These are phyloP conservation scores for Apiospora malaysiana DNA, from an alignment of 2,329 filamentous ascomycete species.

Conservation along the genomic window DNA sequence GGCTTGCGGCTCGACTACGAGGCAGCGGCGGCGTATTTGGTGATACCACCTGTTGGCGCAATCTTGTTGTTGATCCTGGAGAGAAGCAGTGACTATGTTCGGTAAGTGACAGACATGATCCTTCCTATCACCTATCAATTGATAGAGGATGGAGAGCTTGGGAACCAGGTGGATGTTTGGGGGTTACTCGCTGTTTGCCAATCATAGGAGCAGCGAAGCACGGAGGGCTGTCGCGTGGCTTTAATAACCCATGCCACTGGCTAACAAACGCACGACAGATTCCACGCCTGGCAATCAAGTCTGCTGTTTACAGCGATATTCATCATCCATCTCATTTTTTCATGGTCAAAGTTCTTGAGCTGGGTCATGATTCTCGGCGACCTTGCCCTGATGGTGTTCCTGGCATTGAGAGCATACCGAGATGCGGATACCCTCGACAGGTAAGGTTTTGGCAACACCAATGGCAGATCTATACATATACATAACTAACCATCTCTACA, in stretches of 20 bases:
- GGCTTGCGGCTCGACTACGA: constrained; percentile 88
- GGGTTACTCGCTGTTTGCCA: too few relatives aligned
- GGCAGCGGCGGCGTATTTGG: constrained; percentile 86
- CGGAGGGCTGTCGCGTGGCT: neutral
- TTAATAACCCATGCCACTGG: neutral
- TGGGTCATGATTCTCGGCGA: constrained; percentile 84
- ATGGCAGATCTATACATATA: constrained; percentile 11
- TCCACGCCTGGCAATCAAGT: constrained; percentile 95
- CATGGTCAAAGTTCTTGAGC: constrained; percentile 82
- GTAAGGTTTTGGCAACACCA: constrained; percentile 44
- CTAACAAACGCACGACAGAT: constrained; percentile 56
- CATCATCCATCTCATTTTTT: constrained; percentile 83
- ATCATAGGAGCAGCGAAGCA: too few relatives aligned
- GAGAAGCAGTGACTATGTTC: constrained; percentile 95
- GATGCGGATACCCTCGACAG: constrained; percentile 75
- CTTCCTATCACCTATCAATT: too few relatives aligned
- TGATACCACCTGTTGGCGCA: constrained; percentile 83
- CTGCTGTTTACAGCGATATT: constrained; percentile 78
- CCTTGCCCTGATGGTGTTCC: constrained; percentile 74
- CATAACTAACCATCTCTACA: constrained; percentile 38
- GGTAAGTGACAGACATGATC: too few relatives aligned
- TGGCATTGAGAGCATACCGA: constrained; percentile 80
- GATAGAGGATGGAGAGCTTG: neutral
- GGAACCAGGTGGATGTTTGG: too few relatives aligned
- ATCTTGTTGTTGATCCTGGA: constrained; percentile 86